phyloP scores from a whole-genome alignment of 2,329 filamentous ascomycete genomes.

The Colletotrichum sp. region DNA sequence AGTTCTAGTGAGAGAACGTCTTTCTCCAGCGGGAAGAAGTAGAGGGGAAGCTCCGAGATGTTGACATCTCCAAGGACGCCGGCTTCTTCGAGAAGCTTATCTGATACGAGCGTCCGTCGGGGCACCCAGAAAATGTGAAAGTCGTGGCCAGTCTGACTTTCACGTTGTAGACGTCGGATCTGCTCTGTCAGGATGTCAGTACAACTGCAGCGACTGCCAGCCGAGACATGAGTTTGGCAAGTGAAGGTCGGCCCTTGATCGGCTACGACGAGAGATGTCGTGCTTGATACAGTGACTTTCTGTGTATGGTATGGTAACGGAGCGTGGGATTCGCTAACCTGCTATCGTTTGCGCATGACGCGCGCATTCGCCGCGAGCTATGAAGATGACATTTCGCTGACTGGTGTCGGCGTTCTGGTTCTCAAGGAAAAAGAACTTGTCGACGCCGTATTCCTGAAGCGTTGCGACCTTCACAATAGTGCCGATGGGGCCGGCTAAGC shows the following conservation, averaged over 20 bases:
- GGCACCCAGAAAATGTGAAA: conserved; percentile 98
- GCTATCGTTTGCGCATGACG: conserved; percentile 85
- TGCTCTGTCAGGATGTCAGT: conserved; percentile 65
- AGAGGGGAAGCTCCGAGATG: conserved; percentile 84
- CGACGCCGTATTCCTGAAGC: conserved; percentile 95
- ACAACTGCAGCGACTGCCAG: conserved; percentile 39
- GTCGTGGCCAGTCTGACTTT: conserved; percentile 90
- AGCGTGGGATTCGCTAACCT: conserved; percentile 62
- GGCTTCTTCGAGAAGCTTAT: conserved; percentile 89
- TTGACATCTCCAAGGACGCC: conserved; percentile 93
- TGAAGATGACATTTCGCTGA: conserved; percentile 93
- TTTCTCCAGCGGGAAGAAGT: conserved; percentile 89
- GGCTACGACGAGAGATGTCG: not conserved
- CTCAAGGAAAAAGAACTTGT: conserved; percentile 96
- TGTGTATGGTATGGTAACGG: not conserved
- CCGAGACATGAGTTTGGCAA: conserved; percentile 8
- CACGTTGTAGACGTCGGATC: conserved; percentile 86
- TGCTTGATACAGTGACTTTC: not conserved
- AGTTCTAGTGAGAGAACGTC: conserved; percentile 92
- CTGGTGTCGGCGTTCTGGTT: conserved; percentile 94
- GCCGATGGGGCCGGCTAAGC: conserved; percentile 86
- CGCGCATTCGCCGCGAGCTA: conserved; percentile 88
- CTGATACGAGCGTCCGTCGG: conserved; percentile 87
- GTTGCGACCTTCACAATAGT: conserved; percentile 95
- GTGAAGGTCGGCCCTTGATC: not conserved